Base-by-base conservation (phyloP, 1,284 basidiomycete genomes). In the Cystobasidium slooffiae region DNA sequence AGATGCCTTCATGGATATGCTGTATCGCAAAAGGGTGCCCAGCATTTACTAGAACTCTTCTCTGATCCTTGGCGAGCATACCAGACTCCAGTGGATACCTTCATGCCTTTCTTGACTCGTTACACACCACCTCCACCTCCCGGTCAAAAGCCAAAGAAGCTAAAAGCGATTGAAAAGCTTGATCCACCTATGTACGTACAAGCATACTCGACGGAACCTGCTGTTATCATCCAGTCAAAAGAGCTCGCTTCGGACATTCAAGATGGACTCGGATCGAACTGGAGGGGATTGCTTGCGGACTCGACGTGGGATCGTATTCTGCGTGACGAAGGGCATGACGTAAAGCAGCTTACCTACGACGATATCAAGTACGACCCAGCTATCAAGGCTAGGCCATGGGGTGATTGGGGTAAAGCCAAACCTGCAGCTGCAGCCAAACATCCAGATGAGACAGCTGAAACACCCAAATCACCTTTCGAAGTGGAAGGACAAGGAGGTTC, bases 81-180 rank as follows among this genome's bases (percentile, higher is more conserved):
- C 55, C 79, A 80, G 59, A 81, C 81, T 8, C 79, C 79, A 1
- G 77, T 81, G 47, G 81, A 81, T 61, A 79, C 79, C 10, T 90
- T 89, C 4, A 83, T 89, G 31, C 84, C 88, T 0, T 91, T 89
- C 88, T 85, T 92, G 37, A 84, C 91, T 16, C 37, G 56, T 1
- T 59, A 59, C 76, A 75, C 59, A 55, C 69, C 68, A 73, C 76
- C 63, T 9, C 65, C 47, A 24, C 44, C 31, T 9, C 18, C 49
- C 9, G 47, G 22, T 16, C 47, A 39, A 37, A 68, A 31, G n/a
- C 47, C 47, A 49, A 64, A 53, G 51, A 49, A 39, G 39, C 62
- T 47, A 10, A 66, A 52, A 49, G 61, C 44, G 14, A 63, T 49
- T 24, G 47, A 52, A 22, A 53, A 53, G 64, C 49, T 46, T 77